Percentiles rank a stretch among this genome's conserved stretches.
These are phyloP conservation scores for Crithidia thermophila DNA, from an alignment of 208 protist species.

Conservation along the genomic window DNA sequence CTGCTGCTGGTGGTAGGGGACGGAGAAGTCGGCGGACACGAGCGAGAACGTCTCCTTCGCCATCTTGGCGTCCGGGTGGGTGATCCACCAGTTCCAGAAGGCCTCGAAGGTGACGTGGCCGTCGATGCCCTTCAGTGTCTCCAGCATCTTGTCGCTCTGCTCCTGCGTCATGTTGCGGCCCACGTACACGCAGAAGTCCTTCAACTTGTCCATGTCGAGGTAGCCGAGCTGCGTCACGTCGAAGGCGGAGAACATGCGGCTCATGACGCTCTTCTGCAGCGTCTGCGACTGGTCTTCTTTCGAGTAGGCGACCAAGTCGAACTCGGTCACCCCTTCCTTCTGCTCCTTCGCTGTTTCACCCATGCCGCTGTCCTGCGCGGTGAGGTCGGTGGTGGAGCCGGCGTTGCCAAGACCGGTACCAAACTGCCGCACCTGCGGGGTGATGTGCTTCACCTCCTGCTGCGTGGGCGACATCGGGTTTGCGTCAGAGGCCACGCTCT, in stretches of 20 bases:
- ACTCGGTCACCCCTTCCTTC: constrained; percentile 54
- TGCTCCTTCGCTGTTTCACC: not conserved
- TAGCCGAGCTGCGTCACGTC: constrained; percentile 83
- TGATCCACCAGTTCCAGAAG: constrained; percentile 88
- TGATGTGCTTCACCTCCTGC: constrained; percentile 42
- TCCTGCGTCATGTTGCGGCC: constrained; percentile 56
- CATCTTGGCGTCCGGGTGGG: constrained; percentile 46
- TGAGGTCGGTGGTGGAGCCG: constrained; percentile 17
- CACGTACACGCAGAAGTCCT: constrained; percentile 81
- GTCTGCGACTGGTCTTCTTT: constrained; percentile 77
- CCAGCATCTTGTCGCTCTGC: constrained; percentile 56
- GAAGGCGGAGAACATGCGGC: constrained; percentile 90
- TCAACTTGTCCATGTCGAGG: constrained; percentile 63
- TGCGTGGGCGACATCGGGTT: constrained; percentile 30
- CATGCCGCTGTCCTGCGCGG: constrained; percentile 14
- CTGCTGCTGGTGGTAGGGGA: constrained; percentile 92
- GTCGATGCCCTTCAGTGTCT: constrained; percentile 56
- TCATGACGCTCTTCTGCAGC: constrained; percentile 83
- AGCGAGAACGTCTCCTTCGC: constrained; percentile 79
- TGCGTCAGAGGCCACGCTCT: constrained; percentile 13
- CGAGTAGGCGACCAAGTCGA: constrained; percentile 81
- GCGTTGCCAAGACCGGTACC: constrained; percentile 48
- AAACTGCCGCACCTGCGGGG: constrained; percentile 42
- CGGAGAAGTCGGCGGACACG: constrained; percentile 86
- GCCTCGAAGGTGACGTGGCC: constrained; percentile 79